Conservation (phyloP, 805 yeast species). For the Candida palmyrensis region DNA sequence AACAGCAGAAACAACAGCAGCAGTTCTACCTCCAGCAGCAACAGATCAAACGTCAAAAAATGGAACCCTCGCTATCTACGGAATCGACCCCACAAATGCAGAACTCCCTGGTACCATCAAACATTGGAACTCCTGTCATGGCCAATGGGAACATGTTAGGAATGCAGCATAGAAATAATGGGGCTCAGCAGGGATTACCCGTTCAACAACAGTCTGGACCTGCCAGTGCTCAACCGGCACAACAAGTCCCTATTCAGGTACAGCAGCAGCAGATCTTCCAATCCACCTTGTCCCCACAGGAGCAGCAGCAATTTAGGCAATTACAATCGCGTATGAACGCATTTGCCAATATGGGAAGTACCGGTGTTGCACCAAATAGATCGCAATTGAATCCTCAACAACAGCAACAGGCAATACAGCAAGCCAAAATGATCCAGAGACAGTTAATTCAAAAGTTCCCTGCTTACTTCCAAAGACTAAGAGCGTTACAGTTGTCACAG, state of each 20-base stretch:
- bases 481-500: conserved; percentile 31
- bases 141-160: conserved; percentile 6
- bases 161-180: conserved; percentile 5
- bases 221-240: conserved; percentile 18
- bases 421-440: conserved; percentile 34
- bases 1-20: conserved; percentile 9
- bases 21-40: conserved; percentile 9
- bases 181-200: conserved; percentile 7
- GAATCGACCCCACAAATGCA: conserved; percentile 9
- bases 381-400: conserved; percentile 37
- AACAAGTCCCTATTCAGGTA: conserved; percentile 26
- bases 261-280: conserved; percentile 45
- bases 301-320: conserved; percentile 37
- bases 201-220: conserved; percentile 17
- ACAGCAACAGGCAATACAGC: conserved; percentile 40
- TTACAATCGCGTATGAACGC: conserved; percentile 35
- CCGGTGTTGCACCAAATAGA: conserved; percentile 40
- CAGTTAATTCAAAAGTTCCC: conserved; percentile 34
- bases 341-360: conserved; percentile 37
- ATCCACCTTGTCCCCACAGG: conserved; percentile 33
- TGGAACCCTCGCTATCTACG: conserved; percentile 7
- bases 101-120: conserved; percentile 10
- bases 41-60: conserved; percentile 3
- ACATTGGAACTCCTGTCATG: conserved; percentile 14
- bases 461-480: conserved; percentile 29